phyloP scores from a whole-genome alignment of 176 grass and related monocot species.

The Carex myosuroides region DNA sequence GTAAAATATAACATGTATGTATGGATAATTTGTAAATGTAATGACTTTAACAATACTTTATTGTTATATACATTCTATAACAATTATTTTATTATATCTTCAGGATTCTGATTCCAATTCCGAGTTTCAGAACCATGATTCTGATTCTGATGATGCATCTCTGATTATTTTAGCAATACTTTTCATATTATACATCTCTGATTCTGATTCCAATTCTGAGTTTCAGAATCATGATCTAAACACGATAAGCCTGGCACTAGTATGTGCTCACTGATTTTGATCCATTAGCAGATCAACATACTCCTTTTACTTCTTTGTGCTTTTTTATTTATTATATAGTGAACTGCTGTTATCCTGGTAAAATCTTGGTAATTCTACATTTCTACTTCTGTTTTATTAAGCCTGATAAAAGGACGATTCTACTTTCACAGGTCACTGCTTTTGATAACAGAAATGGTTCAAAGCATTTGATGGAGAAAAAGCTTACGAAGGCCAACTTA shows the following conservation, averaged over 20 bases:
- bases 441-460: constrained; percentile 36
- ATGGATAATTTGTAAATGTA: too few relatives aligned
- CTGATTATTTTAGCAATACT: too few relatives aligned
- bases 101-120: too few relatives aligned
- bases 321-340: background rate
- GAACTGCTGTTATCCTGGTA: background rate
- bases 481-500: constrained; percentile 26
- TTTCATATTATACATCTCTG: too few relatives aligned
- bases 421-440: constrained; percentile 37
- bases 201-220: too few relatives aligned
- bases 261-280: background rate
- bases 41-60: too few relatives aligned
- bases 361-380: background rate
- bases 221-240: too few relatives aligned
- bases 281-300: background rate
- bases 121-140: too few relatives aligned
- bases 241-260: background rate
- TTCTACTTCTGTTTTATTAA: background rate
- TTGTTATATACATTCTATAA: too few relatives aligned
- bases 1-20: too few relatives aligned
- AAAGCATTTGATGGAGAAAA: constrained; percentile 40
- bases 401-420: background rate
- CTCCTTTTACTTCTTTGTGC: background rate
- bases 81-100: too few relatives aligned
- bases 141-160: too few relatives aligned